Evolutionary conservation across 768 basidiomycete species (phyloP), one percentile per base, ranked within the genome.

Genomic region (Kwoniella europaea): DNA sequence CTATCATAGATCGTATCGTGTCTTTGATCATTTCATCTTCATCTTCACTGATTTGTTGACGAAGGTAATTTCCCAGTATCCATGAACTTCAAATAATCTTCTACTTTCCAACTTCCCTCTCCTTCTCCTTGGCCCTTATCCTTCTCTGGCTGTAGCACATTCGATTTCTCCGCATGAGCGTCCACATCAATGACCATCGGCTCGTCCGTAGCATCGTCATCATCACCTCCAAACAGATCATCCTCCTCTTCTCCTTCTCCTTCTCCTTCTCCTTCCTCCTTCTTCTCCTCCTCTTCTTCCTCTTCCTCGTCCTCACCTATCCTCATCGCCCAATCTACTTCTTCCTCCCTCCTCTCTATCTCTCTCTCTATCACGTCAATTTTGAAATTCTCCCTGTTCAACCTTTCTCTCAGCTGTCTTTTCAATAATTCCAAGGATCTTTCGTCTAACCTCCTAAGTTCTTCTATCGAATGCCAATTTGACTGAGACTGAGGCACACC

Each of bases 31-130:
- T 35, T 35, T 35, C 35, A 35, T 35, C 35, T 35, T 35, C 35
- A 35, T 35, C 35, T 35, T 50, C 50, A 27, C n/a, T 18, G 15
- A 13, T 46, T 5, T 22, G 67, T 46, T 7, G 60, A 52, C 16
- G 20, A 24, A 16, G 71, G 74, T 18, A 61, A 54, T 64, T 46
- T 63, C 12, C 79, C 79, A 22, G 71, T 74, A 55, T 80, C 79
- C 74, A 78, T 75, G 59, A 68, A 77, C 42, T 55, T 35, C 12
- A 78, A 50, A 55, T 74, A 78, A 58, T 80, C 79, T n/a, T 60
- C 67, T 1, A 78, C 15, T 18, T 24, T 65, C 79, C 79, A 80
- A 20, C 74, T 69, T 56, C 61, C 66, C 46, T 67, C 67, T 42
- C 71, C 68, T 52, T 76, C 72, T 10, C 35, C 22, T 12, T 12